Base-by-base conservation (phyloP, 352 stramenopile genomes). In the Plasmopara viticola region DNA sequence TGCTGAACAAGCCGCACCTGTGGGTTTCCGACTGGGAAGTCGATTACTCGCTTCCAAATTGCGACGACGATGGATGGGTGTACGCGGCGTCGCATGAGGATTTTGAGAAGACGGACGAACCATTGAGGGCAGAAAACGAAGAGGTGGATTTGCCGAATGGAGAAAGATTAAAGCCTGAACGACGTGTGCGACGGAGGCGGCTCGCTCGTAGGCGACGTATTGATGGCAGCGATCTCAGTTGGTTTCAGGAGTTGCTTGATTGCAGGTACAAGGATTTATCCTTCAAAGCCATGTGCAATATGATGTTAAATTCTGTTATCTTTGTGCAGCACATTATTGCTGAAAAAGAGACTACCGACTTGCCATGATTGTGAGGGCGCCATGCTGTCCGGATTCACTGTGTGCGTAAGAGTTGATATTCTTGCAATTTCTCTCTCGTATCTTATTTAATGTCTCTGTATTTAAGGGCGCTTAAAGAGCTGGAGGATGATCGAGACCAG, bases 241-340 rank as follows among this genome's bases (percentile, higher is more conserved):
- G 82, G 82, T 89, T 88, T 52, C 74, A 90, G 47, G 82, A 93
- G 54, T 60, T 93, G 20, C 70, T 90, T 34, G 77, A 90, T 51
- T 84, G 77, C 68, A 89, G 78, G 80, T 87, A 58, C 35, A 55
- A 51, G 51, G 30, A 33, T 17, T 29, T 20, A 34, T 47, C 4
- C 5, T 5, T 9, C 5, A 9, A 34, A 34, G 5, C 30, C 30
- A 34, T 9, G 9, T 34, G 30, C 9, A 9, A 9, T 9, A 34
- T 34, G 5, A 34, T 9, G 30, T 9, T 34, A 5, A 34, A 5
- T 34, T 18, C 9, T 48, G 0, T 35, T 20, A 30, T 17, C 25
- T 28, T 18, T 48, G 4, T 54, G n/a, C 15, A 76, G 77, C 44
- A 86, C 79, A 4, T 47, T 87, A 28, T 58, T 84, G 15, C 39